phyloP scores from a whole-genome alignment of 1,139 yeast genomes.

The Hemisphaericaspora lyxosophila region DNA sequence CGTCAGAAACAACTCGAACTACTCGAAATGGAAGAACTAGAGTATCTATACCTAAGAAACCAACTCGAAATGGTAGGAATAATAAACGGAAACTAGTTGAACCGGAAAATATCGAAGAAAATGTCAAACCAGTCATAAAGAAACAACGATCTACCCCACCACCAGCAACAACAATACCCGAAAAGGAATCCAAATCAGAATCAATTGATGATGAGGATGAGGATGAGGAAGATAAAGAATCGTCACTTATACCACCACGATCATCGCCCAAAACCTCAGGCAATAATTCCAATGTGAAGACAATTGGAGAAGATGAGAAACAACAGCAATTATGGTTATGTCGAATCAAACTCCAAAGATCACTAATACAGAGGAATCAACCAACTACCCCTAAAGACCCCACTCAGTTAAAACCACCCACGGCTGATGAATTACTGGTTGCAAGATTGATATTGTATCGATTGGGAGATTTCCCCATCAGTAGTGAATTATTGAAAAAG shows the following conservation, averaged over 20 bases:
- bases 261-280: constrained; percentile 7
- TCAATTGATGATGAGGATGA: constrained; percentile 7
- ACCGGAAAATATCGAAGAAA: constrained; percentile 13
- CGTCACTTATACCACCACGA: constrained; percentile 14
- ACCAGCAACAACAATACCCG: constrained; percentile 6
- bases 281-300: constrained; percentile 8
- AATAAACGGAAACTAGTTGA: constrained; percentile 6
- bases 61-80: constrained; percentile 5
- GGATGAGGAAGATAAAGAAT: constrained; percentile 6
- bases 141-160: constrained; percentile 6
- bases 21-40: constrained; percentile 10
- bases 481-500: constrained; percentile 51
- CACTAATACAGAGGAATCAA: constrained; percentile 46
- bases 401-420: constrained; percentile 35
- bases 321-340: constrained; percentile 51
- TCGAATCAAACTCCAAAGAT: constrained; percentile 45
- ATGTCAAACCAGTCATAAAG: constrained; percentile 16
- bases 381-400: constrained; percentile 39
- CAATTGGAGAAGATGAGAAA: constrained; percentile 35
- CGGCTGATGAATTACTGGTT: constrained; percentile 55
- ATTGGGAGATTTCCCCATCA: constrained; percentile 51
- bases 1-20: constrained; percentile 5
- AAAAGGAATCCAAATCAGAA: constrained; percentile 6
- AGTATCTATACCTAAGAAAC: constrained; percentile 2
- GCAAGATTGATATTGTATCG: constrained; percentile 54